Conservation (phyloP, 116 monocot genomes). For the Iris pallida region DNA sequence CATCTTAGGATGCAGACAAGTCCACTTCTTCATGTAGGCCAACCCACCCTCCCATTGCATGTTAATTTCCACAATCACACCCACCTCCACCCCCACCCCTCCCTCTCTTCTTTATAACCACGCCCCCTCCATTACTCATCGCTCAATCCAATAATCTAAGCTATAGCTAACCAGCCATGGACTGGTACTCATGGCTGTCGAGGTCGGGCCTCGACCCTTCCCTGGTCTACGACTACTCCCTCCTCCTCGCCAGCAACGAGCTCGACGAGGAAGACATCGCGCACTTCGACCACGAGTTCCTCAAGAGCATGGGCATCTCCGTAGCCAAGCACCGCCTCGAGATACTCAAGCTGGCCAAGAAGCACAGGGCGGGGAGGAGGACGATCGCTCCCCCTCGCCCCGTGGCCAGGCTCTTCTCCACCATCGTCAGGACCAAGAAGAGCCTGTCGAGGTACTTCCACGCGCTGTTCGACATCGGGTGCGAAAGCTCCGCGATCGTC, state of each 20-base stretch:
- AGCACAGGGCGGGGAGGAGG: constrained; percentile 2
- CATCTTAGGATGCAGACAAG: no score
- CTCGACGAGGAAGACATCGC: constrained; percentile 63
- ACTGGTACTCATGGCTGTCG: constrained; percentile 89
- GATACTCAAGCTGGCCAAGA: constrained; percentile 76
- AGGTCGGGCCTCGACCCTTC: constrained; percentile 45
- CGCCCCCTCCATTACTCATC: no score
- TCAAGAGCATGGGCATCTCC: constrained; percentile 83
- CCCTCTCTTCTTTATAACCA: no score
- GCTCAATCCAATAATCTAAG: no score
- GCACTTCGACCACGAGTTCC: constrained; percentile 83
- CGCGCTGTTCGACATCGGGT: background rate
- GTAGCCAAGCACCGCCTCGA: constrained; percentile 87
- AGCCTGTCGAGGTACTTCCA: constrained; percentile 25
- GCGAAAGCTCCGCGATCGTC: constrained; percentile 25
- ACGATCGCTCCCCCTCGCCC: background rate
- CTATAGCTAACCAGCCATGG: no score
- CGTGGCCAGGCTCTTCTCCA: constrained; percentile 19
- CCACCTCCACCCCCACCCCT: no score
- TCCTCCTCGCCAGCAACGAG: constrained; percentile 73
- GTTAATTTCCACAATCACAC: no score
- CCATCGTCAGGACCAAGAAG: constrained; percentile 22
- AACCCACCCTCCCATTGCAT: no score
- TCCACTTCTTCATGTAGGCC: no score
- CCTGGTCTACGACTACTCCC: constrained; percentile 47